These are phyloP conservation scores for Pythium guiyangense DNA, from an alignment of 352 stramenopile species.

Conservation along the genomic window DNA sequence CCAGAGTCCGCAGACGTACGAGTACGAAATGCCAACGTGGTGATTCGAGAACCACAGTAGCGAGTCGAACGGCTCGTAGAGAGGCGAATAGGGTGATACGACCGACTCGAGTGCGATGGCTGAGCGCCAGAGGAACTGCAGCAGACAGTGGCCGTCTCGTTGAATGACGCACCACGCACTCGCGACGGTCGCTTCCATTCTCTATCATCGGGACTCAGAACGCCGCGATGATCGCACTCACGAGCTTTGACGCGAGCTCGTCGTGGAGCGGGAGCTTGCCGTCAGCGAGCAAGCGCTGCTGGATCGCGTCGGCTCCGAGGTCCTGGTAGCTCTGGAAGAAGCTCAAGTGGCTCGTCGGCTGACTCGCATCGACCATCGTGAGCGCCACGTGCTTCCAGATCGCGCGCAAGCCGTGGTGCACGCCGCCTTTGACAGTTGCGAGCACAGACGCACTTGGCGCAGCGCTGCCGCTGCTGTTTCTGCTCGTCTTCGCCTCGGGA, in stretches of 20 bases:
- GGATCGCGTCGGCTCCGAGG: constrained; percentile 16
- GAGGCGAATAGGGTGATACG: too few relatives aligned
- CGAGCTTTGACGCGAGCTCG: constrained; percentile 48
- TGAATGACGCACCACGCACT: too few relatives aligned
- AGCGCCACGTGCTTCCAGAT: constrained; percentile 52
- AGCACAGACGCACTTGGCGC: constrained; percentile 7
- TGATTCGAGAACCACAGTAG: too few relatives aligned
- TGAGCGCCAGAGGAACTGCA: too few relatives aligned
- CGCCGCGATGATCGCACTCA: constrained; percentile 37
- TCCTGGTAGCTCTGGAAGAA: constrained; percentile 14
- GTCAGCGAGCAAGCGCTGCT: constrained; percentile 35
- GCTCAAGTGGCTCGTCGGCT: constrained; percentile 17
- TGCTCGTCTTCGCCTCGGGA: constrained; percentile 5
- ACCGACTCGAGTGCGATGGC: too few relatives aligned
- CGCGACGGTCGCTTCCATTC: too few relatives aligned
- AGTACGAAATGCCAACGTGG: too few relatives aligned
- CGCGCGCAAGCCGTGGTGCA: constrained; percentile 38
- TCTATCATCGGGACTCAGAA: constrained; percentile 5
- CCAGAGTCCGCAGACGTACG: too few relatives aligned
- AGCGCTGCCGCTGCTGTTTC: not conserved
- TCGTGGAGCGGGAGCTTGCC: constrained; percentile 49
- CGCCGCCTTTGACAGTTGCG: constrained; percentile 35
- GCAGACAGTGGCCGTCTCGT: too few relatives aligned
- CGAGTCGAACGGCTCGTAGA: too few relatives aligned
- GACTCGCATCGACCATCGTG: constrained; percentile 36